Evolutionary conservation across 2,329 filamentous ascomycete species (phyloP).

Genomic region (Stylonectria norvegica): DNA sequence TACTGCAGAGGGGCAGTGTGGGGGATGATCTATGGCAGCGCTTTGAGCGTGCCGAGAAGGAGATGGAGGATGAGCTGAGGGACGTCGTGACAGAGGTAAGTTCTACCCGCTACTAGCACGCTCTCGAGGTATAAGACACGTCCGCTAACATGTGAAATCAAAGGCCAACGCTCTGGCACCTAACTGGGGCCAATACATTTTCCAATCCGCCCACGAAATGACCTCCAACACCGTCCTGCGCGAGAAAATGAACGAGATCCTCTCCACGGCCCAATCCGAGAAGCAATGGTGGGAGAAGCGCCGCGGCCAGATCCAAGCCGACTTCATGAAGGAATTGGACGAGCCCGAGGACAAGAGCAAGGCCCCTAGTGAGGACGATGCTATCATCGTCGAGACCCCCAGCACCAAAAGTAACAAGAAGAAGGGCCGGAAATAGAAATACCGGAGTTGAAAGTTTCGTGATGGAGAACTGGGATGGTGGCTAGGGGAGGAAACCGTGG

Average conservation of each 20-base stretch:
- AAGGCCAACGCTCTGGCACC: constrained; percentile 87
- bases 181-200: constrained; percentile 91
- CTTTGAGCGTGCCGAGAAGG: constrained; percentile 88
- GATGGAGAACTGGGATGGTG: too few relatives aligned
- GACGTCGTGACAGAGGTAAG: constrained; percentile 90
- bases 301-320: constrained; percentile 66
- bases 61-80: constrained; percentile 92
- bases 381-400: constrained; percentile 70
- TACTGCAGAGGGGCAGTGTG: constrained; percentile 87
- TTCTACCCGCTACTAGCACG: not conserved
- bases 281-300: constrained; percentile 92
- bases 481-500: too few relatives aligned
- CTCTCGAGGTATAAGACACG: not conserved
- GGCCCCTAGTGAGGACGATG: constrained; percentile 43
- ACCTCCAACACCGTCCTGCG: constrained; percentile 77
- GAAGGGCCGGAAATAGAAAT: constrained; percentile 45
- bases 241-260: constrained; percentile 70
- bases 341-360: constrained; percentile 48
- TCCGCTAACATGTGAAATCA: constrained; percentile 7
- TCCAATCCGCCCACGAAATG: constrained; percentile 97
- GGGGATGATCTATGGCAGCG: constrained; percentile 95
- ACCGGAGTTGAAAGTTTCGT: too few relatives aligned
- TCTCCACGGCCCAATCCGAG: constrained; percentile 67
- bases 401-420: constrained; percentile 55
- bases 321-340: constrained; percentile 83